Conservation (phyloP, 2,329 filamentous ascomycete species). For the Bisporella sp. region DNA sequence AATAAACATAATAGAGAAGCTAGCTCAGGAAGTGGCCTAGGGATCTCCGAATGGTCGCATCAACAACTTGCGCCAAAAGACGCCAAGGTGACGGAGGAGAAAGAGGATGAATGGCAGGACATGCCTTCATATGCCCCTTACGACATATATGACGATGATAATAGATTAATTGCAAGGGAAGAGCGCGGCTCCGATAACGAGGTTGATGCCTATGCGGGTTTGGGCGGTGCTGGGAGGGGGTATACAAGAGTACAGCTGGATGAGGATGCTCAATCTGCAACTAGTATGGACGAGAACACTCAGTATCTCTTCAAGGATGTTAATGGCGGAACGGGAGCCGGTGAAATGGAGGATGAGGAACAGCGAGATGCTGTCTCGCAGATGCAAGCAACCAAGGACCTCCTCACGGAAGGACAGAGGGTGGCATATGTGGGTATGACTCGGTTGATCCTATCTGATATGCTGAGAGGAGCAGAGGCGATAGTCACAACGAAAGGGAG, state of each 20-base stretch:
- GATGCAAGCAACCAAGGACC: conserved; percentile 90
- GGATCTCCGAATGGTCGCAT: conserved; percentile 80
- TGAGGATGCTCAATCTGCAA: conserved; percentile 88
- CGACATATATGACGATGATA: conserved; percentile 93
- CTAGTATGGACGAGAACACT: conserved; percentile 95
- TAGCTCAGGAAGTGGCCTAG: conserved; percentile 15
- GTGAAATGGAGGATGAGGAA: conserved; percentile 64
- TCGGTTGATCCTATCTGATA: conserved; percentile 69
- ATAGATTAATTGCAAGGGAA: conserved; percentile 78
- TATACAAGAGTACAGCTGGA: conserved; percentile 95
- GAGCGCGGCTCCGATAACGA: conserved; percentile 62
- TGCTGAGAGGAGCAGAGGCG: conserved; percentile 62
- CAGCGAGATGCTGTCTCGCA: conserved; percentile 80
- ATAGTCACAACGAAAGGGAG: conserved; percentile 53
- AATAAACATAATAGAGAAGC: conserved; percentile 12
- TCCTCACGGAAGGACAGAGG: conserved; percentile 89
- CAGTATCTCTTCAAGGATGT: conserved; percentile 85
- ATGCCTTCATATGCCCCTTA: conserved; percentile 93
- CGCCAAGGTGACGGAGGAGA: conserved; percentile 44
- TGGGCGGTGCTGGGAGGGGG: conserved; percentile 87
- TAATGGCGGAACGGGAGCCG: conserved; percentile 49
- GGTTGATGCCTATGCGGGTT: conserved; percentile 62
- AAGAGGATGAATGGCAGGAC: conserved; percentile 76
- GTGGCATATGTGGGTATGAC: conserved; percentile 94
- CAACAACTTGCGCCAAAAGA: conserved; percentile 60